Base-by-base conservation (phyloP, 1,284 basidiomycete species). In the Puccinia triticina region DNA sequence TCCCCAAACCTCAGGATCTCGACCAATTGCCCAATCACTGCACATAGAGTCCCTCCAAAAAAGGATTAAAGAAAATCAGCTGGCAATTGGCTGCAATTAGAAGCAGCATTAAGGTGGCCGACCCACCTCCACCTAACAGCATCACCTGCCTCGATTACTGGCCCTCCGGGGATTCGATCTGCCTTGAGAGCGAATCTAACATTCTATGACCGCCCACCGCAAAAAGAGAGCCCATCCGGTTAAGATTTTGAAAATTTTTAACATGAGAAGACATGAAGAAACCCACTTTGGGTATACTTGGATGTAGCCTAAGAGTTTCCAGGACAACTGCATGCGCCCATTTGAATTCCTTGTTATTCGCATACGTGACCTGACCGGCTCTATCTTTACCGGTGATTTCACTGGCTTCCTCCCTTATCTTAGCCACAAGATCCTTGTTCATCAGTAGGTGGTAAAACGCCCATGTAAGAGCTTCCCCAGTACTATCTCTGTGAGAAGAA, bases 101-200 rank as follows among this genome's bases (percentile, higher is more conserved):
- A 50, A 18, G 2, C 48, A 2, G 16, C 16, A 14, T 50, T 2
- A 16, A 3, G 48, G 48, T 43, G 2, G 21, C 10, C 43, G n/a
- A 69, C 29, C 48, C 8, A n/a, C 61, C 64, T 29, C 72, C 72
- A 67, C n/a, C 40, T 43, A 12, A 82, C 40, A n/a, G 76, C 40
- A 64, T 85, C 85, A 26, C 84, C 84, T 48, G 82, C 77, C 69
- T 85, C 82, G 48, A 85, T 80, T 0, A 77, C 71, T 0, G 83
- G 83, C 0, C 84, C 85, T 46, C 83, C 83, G 1, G 85, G 85
- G 18, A 85, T 64, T 23, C 83, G 82, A 57, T 85, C 85, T 43
- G 79, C 82, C 0, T 29, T 55, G n/a, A 84, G 40, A 23, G 84
- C 82, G 4, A 76, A 78, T 71, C 75, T 80, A 26, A 55, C 53